Evolutionary conservation across 805 yeast genomes (phyloP).

Genomic region (Pichia membranifaciens): DNA sequence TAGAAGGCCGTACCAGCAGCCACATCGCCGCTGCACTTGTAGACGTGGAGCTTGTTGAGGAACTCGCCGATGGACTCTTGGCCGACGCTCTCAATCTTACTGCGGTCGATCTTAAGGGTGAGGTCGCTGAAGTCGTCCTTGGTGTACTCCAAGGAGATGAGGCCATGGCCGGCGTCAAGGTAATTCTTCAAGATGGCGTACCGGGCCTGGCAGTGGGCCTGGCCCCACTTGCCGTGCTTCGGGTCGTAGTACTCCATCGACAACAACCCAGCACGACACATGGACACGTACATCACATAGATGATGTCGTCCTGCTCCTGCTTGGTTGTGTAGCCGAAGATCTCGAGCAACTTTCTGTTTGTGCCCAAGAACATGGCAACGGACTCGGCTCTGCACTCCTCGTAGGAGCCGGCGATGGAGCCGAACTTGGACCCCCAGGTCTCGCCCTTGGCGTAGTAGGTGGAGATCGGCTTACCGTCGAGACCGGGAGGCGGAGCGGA

Average conservation of each 20-base stretch:
- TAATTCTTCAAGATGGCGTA: conserved; percentile 76
- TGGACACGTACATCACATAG: conserved; percentile 63
- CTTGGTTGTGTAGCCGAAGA: conserved; percentile 59
- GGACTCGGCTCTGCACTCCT: conserved; percentile 89
- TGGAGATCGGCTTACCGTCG: conserved; percentile 54
- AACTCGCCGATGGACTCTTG: conserved; percentile 69
- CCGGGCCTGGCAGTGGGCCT: conserved; percentile 92
- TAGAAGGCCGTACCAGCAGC: conserved; percentile 59
- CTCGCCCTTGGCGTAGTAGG: conserved; percentile 73
- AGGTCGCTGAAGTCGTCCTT: conserved; percentile 53
- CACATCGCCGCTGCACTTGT: conserved; percentile 72
- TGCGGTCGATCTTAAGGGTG: conserved; percentile 50
- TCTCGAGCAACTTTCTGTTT: conserved; percentile 57
- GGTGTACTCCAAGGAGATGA: conserved; percentile 48
- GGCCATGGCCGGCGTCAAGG: conserved; percentile 54
- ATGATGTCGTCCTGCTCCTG: conserved; percentile 59
- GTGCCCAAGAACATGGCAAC: conserved; percentile 80
- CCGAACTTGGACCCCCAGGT: conserved; percentile 91
- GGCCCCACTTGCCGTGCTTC: conserved; percentile 78
- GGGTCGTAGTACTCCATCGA: conserved; percentile 90
- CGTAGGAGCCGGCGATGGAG: conserved; percentile 76
- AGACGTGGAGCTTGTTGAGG: conserved; percentile 66
- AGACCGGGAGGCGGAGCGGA: conserved; percentile 55
- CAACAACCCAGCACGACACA: conserved; percentile 84
- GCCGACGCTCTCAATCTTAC: conserved; percentile 63